A percentile compares a stretch with the other conserved stretches of the same genome.
These are phyloP conservation scores for Breviolum minutum DNA, from an alignment of 73 alveolate genomes.

Conservation along the genomic window DNA sequence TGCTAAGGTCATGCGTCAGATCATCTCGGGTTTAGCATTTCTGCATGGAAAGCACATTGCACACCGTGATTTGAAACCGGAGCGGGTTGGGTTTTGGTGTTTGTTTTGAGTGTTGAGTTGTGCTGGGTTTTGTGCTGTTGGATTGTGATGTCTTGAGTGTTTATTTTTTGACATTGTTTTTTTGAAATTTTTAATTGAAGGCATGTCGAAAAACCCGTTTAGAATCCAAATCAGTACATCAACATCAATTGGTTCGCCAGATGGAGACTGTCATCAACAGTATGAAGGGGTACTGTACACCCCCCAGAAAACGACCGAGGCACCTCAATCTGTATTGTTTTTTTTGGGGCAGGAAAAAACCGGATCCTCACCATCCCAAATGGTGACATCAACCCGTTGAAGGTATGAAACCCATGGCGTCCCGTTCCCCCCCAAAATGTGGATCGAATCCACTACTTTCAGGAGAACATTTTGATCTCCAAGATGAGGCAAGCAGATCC, in stretches of 20 bases:
- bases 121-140: not conserved
- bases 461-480: slow-evolving; percentile 79
- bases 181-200: no score
- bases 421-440: not conserved
- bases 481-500: slow-evolving; percentile 44
- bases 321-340: no score
- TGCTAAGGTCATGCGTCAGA: slow-evolving; percentile 49
- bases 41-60: slow-evolving; percentile 69
- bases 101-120: not conserved
- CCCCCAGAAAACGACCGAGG: no score
- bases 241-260: no score
- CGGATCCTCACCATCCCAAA: no score
- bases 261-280: no score
- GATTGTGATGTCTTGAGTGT: not conserved
- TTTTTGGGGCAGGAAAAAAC: no score
- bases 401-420: not conserved
- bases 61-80: slow-evolving; percentile 82
- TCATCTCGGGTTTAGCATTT: slow-evolving; percentile 78
- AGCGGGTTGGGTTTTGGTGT: not conserved
- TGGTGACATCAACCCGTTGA: not conserved
- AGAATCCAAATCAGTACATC: no score
- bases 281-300: no score
- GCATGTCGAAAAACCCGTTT: no score
- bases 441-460: not conserved
- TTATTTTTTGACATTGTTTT: not conserved